Evolutionary conservation across 495 filamentous ascomycete species (phyloP).

Genomic region (Talaromyces liani): DNA sequence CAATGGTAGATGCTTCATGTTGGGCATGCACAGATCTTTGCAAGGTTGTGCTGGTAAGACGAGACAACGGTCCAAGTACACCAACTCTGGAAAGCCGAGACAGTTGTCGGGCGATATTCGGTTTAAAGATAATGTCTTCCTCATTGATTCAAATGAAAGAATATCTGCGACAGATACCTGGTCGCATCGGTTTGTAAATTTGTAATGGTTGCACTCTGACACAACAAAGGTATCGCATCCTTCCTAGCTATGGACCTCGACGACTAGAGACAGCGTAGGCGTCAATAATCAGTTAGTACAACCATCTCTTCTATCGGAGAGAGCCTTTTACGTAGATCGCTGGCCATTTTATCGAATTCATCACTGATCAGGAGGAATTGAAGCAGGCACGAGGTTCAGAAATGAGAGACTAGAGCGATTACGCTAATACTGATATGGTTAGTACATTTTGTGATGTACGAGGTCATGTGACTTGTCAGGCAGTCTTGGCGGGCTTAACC

Average conservation of each 20-base stretch:
- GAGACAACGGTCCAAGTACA: no score
- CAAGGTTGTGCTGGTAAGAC: neutral
- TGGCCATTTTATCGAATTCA: neutral
- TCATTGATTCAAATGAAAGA: neutral
- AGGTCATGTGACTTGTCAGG: neutral
- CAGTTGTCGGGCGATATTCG: neutral
- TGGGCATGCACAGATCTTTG: neutral
- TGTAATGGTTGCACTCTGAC: neutral
- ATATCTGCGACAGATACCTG: neutral
- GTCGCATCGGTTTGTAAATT: neutral
- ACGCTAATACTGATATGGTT: neutral
- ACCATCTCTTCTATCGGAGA: neutral
- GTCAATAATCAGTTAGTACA: neutral
- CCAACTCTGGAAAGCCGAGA: neutral
- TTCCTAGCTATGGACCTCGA: neutral
- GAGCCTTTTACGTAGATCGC: neutral
- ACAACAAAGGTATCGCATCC: neutral
- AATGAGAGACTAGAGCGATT: no score
- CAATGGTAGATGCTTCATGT: neutral
- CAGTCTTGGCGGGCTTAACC: constrained; percentile 1
- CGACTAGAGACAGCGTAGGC: neutral
- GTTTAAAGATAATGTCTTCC: neutral
- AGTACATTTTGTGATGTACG: neutral
- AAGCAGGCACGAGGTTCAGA: no score
- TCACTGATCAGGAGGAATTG: no score